A percentile compares a stretch with the other conserved stretches of the same genome.
Evolutionary conservation across 345 rosid genomes (phyloP).

Genomic region (Eucalyptus sp.): DNA sequence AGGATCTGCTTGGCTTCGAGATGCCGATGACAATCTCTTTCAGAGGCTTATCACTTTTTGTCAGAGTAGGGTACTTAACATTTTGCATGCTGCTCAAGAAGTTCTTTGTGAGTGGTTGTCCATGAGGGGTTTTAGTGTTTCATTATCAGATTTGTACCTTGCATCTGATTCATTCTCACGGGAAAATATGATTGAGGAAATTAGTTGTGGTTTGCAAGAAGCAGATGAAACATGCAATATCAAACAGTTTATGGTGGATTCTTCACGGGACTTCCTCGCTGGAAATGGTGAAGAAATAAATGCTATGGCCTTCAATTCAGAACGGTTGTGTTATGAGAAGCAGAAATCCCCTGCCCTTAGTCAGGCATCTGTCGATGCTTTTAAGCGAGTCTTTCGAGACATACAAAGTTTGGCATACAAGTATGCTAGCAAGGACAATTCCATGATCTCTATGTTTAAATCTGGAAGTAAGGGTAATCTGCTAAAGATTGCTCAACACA

Average conservation of each 20-base stretch:
- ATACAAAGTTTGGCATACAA: constrained; percentile 57
- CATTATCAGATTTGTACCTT: constrained; percentile 68
- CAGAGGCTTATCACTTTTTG: constrained; percentile 44
- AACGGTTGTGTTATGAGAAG: constrained; percentile 40
- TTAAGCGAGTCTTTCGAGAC: constrained; percentile 65
- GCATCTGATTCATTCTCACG: constrained; percentile 35
- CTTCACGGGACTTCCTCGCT: constrained; percentile 46
- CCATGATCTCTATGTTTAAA: constrained; percentile 69
- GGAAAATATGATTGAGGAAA: constrained; percentile 55
- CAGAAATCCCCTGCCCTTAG: constrained; percentile 72
- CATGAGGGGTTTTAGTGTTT: constrained; percentile 69
- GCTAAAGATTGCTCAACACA: constrained; percentile 70
- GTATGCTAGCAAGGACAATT: constrained; percentile 48
- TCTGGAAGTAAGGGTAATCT: constrained; percentile 95
- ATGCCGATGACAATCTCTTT: constrained; percentile 55
- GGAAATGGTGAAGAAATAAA: constrained; percentile 24
- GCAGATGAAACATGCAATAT: constrained; percentile 49
- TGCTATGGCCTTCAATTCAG: constrained; percentile 19
- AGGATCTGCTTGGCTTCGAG: constrained; percentile 72
- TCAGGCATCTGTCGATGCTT: constrained; percentile 66
- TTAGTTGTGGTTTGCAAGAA: constrained; percentile 51
- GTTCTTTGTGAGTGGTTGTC: constrained; percentile 85
- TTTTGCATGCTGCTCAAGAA: constrained; percentile 60
- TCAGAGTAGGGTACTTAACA: constrained; percentile 40
- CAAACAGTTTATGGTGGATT: constrained; percentile 65